Evolutionary conservation across 305 asterid species (phyloP).

Genomic region (Solanum hybrid): DNA sequence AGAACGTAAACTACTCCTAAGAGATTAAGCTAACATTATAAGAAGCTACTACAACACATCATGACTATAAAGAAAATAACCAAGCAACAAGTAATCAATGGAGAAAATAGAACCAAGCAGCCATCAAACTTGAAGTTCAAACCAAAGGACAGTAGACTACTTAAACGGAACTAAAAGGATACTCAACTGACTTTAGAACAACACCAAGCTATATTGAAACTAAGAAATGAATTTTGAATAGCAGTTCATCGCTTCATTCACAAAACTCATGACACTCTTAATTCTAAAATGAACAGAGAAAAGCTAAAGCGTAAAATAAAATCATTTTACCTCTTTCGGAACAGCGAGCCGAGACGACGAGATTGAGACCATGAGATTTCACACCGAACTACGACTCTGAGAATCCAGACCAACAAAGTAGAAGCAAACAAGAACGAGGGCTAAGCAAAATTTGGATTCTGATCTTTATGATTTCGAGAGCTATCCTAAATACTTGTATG

Average conservation of each 20-base stretch:
- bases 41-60: background rate
- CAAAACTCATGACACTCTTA: background rate
- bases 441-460: no score
- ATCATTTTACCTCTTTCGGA: background rate
- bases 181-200: background rate
- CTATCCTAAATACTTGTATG: no score
- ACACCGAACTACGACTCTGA: background rate
- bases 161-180: background rate
- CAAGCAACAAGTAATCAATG: no score
- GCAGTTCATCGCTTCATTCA: background rate
- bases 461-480: no score
- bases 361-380: background rate
- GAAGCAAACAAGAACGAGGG: no score
- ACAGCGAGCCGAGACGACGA: background rate
- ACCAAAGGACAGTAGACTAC: background rate
- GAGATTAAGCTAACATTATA: background rate
- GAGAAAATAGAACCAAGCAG: background rate
- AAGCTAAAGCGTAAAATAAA: background rate
- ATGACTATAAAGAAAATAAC: background rate
- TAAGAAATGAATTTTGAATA: background rate
- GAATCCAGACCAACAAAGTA: background rate
- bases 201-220: background rate
- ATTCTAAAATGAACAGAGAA: background rate
- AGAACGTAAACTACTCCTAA: background rate
- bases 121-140: background rate